Evolutionary conservation across 164 flowering plant genomes (phyloP).

Genomic region (Santalum album): DNA sequence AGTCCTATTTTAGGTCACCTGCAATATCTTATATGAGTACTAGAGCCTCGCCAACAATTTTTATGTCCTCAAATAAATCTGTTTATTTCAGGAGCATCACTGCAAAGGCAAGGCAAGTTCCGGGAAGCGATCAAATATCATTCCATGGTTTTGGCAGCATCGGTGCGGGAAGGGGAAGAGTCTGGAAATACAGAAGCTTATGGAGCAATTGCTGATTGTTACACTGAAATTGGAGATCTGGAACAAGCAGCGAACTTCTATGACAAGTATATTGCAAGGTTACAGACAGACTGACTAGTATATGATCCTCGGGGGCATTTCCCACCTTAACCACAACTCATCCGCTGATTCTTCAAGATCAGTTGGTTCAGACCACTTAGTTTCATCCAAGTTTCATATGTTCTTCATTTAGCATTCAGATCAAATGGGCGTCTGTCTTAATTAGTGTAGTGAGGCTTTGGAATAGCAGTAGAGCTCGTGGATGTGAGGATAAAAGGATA

Average conservation of each 20-base stretch:
- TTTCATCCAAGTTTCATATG: too few relatives aligned
- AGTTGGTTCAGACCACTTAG: not conserved
- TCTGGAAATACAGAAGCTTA: conserved; percentile 93
- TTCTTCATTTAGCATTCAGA: too few relatives aligned
- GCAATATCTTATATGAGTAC: too few relatives aligned
- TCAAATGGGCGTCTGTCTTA: too few relatives aligned
- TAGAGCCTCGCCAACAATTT: too few relatives aligned
- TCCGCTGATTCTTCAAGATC: conserved; percentile 5
- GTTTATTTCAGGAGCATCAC: conserved; percentile 76
- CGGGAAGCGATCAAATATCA: conserved; percentile 85
- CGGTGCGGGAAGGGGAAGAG: conserved; percentile 58
- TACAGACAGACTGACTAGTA: conserved; percentile 49
- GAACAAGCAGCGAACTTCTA: conserved; percentile 77
- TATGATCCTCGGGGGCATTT: not conserved
- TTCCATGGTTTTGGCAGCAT: conserved; percentile 67
- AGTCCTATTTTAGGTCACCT: too few relatives aligned
- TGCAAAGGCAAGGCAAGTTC: conserved; percentile 79
- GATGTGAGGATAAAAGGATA: too few relatives aligned
- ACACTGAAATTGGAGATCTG: conserved; percentile 92
- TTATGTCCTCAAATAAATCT: too few relatives aligned
- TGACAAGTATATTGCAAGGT: conserved; percentile 71
- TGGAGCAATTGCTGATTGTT: conserved; percentile 96
- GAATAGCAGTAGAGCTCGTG: too few relatives aligned
- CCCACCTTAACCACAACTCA: conserved; percentile 5
- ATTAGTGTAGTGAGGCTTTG: too few relatives aligned